phyloP scores from a whole-genome alignment of 163 green algal species.

The Trebouxia gelatinosa region DNA sequence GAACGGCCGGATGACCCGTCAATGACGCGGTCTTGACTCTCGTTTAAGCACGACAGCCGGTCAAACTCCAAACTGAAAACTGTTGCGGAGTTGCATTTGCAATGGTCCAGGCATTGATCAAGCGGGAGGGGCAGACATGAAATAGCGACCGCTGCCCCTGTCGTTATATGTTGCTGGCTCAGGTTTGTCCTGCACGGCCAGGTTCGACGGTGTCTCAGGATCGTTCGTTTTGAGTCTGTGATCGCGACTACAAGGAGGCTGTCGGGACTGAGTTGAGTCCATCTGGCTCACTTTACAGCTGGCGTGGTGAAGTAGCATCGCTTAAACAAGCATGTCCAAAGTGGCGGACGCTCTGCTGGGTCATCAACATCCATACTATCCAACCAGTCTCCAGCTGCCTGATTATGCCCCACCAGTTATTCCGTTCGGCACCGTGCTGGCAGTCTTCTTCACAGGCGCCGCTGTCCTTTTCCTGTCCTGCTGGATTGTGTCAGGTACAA shows the following conservation, averaged over 20 bases:
- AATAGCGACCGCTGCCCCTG: no score
- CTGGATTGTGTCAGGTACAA: conserved; percentile 62
- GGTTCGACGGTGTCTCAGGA: neutral
- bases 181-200: neutral
- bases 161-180: no score
- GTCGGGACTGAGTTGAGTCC: no score
- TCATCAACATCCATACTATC: conserved; percentile 71
- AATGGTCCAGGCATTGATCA: no score
- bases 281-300: neutral
- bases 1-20: no score
- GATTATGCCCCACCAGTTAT: conserved; percentile 61
- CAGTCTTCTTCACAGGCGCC: conserved; percentile 61
- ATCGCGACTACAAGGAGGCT: neutral
- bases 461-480: conserved; percentile 46
- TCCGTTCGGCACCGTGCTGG: conserved; percentile 65
- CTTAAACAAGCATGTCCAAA: no score
- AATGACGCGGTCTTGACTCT: no score
- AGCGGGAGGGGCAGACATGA: no score
- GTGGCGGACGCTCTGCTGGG: neutral
- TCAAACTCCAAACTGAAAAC: no score
- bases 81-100: no score
- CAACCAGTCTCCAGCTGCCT: conserved; percentile 54
- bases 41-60: no score
- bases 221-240: neutral
- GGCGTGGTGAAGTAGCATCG: neutral